Conservation (phyloP, 106 monocot genomes). For the Platanthera guangdongensis region DNA sequence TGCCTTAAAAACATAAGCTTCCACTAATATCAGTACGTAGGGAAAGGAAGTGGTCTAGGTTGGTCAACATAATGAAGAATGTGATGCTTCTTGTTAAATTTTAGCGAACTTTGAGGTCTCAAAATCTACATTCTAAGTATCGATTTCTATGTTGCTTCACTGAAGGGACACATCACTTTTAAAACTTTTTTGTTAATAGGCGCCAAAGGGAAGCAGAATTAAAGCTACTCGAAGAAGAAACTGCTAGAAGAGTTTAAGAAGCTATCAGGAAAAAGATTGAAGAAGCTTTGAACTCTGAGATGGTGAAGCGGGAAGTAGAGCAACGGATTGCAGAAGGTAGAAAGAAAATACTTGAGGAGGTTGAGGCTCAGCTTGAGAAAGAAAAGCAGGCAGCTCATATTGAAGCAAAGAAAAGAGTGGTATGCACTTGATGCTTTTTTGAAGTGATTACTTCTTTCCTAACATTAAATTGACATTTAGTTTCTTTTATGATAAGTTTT, state of each 20-base stretch:
- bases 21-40: constrained; percentile 29
- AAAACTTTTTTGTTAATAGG: constrained; percentile 36
- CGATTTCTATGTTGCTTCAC: background rate
- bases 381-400: constrained; percentile 79
- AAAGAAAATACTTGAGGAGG: constrained; percentile 75
- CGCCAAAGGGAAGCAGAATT: constrained; percentile 87
- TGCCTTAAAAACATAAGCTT: constrained; percentile 86
- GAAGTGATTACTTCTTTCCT: background rate
- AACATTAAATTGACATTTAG: background rate
- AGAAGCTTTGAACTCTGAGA: constrained; percentile 83
- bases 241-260: constrained; percentile 86
- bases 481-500: background rate
- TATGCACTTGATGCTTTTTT: constrained; percentile 5
- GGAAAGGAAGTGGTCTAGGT: constrained; percentile 14
- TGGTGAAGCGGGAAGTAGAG: constrained; percentile 71
- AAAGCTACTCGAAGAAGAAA: constrained; percentile 92
- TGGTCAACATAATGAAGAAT: constrained; percentile 30
- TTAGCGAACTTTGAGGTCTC: constrained; percentile 13
- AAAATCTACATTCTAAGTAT: constrained; percentile 5
- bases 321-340: constrained; percentile 70
- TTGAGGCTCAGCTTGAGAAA: constrained; percentile 72
- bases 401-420: constrained; percentile 81
- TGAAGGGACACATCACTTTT: constrained; percentile 12
- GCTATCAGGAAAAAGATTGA: constrained; percentile 90
- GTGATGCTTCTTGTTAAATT: constrained; percentile 28